Conservation (phyloP, 176 grass and related monocot species). For the Poa pratensis region DNA sequence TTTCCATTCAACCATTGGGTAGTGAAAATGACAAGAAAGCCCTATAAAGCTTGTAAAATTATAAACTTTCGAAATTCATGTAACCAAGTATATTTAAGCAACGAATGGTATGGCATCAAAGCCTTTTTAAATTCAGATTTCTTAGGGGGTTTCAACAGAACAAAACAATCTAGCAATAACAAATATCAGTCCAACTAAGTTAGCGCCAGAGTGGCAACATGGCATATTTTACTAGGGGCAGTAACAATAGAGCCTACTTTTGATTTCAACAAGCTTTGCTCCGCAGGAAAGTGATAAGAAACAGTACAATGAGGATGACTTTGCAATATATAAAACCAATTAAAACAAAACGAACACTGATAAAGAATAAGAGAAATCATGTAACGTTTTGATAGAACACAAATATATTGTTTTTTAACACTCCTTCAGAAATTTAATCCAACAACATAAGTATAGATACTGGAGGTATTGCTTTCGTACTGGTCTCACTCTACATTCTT, state of each 20-base stretch:
- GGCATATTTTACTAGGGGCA: background rate
- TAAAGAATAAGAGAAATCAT: background rate
- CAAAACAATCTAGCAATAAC: background rate
- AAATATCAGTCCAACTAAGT: background rate
- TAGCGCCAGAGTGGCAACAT: background rate
- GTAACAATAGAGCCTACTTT: background rate
- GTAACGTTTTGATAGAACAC: background rate
- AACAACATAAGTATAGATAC: background rate
- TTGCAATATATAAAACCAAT: background rate
- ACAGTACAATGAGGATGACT: background rate
- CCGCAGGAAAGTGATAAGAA: background rate
- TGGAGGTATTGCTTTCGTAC: background rate
- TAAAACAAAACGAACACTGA: slow-evolving; percentile 1
- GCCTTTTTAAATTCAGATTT: background rate
- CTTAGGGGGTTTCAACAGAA: background rate
- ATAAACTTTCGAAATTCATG: background rate
- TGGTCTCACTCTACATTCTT: background rate
- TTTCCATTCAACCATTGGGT: background rate
- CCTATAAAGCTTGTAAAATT: background rate
- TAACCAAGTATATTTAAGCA: background rate
- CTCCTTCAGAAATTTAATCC: slow-evolving; percentile 21
- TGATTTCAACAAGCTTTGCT: slow-evolving; percentile 23
- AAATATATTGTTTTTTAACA: background rate
- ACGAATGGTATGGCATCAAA: background rate
- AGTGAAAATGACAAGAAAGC: background rate